Evolutionary conservation across 2,329 filamentous ascomycete species (phyloP).

Genomic region (Fusarium sarcochroum): DNA sequence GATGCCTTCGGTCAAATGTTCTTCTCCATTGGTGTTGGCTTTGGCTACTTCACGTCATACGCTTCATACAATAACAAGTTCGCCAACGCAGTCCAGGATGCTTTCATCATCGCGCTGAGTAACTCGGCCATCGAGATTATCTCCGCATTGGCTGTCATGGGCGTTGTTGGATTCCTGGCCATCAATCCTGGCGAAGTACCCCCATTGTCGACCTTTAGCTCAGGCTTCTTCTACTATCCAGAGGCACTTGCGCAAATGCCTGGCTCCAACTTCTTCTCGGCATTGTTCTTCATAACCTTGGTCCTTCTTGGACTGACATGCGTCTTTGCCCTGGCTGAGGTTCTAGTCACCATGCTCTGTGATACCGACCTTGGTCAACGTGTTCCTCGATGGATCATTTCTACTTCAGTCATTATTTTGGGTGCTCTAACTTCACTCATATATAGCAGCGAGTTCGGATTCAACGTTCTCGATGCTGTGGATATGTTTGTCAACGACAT

Average conservation of each 20-base stretch:
- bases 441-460: slow-evolving; percentile 69
- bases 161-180: slow-evolving; percentile 62
- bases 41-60: slow-evolving; percentile 69
- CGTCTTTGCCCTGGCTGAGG: slow-evolving; percentile 26
- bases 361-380: slow-evolving; percentile 54
- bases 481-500: slow-evolving; percentile 68
- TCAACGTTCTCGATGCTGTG: slow-evolving; percentile 65
- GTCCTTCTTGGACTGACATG: slow-evolving; percentile 67
- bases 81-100: slow-evolving; percentile 67
- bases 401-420: slow-evolving; percentile 60
- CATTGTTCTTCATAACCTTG: slow-evolving; percentile 67
- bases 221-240: slow-evolving; percentile 68
- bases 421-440: slow-evolving; percentile 65
- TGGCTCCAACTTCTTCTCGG: slow-evolving; percentile 67
- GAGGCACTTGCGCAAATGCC: slow-evolving; percentile 68
- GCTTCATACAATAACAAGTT: slow-evolving; percentile 68
- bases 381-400: slow-evolving; percentile 57
- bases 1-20: slow-evolving; percentile 64
- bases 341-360: slow-evolving; percentile 56
- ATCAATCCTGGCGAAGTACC: slow-evolving; percentile 50
- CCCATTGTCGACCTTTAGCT: slow-evolving; percentile 62
- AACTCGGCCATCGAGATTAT: slow-evolving; percentile 68
- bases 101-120: slow-evolving; percentile 65
- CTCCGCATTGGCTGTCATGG: slow-evolving; percentile 60
- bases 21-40: slow-evolving; percentile 62